phyloP scores from a whole-genome alignment of 352 stramenopile genomes.

The Pythium monospermum region DNA sequence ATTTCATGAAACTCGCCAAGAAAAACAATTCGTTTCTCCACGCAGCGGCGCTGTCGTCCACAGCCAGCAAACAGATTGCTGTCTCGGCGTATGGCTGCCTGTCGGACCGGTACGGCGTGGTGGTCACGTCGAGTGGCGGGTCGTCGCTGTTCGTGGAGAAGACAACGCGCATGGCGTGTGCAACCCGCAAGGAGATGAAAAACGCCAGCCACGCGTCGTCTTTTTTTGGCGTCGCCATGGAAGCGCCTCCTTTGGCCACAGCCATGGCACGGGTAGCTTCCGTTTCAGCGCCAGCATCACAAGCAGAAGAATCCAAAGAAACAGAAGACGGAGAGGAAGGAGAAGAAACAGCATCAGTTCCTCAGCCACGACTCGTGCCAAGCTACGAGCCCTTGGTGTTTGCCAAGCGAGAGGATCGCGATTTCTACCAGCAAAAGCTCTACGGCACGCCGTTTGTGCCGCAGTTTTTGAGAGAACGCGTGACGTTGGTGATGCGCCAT shows the following conservation, averaged over 20 bases:
- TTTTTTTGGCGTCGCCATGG: conserved; percentile 21
- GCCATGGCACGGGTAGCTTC: neutral
- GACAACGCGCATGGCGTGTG: conserved; percentile 18
- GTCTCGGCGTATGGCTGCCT: conserved; percentile 20
- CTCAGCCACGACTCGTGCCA: too few species aligned
- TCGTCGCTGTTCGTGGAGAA: conserved; percentile 8
- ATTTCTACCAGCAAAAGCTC: conserved; percentile 23
- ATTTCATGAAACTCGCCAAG: conserved; percentile 46
- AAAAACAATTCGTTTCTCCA: conserved; percentile 56
- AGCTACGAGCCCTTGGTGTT: conserved; percentile 27
- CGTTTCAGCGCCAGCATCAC: neutral
- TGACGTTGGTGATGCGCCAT: conserved; percentile 22
- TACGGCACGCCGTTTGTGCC: conserved; percentile 26
- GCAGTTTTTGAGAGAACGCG: conserved; percentile 15
- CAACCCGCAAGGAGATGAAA: conserved; percentile 21
- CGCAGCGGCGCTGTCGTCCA: conserved; percentile 11
- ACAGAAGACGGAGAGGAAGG: neutral
- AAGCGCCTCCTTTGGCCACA: neutral
- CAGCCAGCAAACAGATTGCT: conserved; percentile 2
- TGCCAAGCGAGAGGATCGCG: conserved; percentile 13
- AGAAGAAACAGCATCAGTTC: too few species aligned
- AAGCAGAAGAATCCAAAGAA: neutral
- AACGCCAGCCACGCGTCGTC: conserved; percentile 4
- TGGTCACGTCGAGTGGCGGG: conserved; percentile 4
- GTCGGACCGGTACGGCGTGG: conserved; percentile 15